A percentile compares a stretch with the other conserved stretches of the same genome.
Evolutionary conservation across 2,329 filamentous ascomycete genomes (phyloP).

Genomic region (Tothia fuscella): DNA sequence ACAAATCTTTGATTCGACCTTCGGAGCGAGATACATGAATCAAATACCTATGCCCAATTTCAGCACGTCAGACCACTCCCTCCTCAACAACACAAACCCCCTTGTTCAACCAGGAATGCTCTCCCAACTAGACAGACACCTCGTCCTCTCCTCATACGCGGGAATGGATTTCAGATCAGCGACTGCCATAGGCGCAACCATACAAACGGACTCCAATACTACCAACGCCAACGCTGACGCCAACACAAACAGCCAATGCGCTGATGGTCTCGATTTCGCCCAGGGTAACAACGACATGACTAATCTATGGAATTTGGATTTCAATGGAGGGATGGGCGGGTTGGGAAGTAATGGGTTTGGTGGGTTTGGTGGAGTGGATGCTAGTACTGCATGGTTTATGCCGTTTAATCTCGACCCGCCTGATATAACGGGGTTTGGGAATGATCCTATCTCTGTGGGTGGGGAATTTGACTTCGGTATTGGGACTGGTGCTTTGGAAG

Average conservation of each 20-base stretch:
- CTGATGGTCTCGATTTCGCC: not conserved
- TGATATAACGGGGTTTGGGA: slow-evolving; percentile 36
- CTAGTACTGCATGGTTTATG: slow-evolving; percentile 71
- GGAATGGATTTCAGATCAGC: slow-evolving; percentile 35
- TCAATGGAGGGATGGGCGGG: too few species aligned
- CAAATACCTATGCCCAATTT: not conserved
- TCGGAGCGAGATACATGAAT: slow-evolving; percentile 8
- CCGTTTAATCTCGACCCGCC: slow-evolving; percentile 84
- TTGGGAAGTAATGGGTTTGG: not conserved
- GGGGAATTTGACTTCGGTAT: not conserved
- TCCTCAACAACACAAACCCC: slow-evolving; percentile 8
- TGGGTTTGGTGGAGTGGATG: slow-evolving; percentile 22
- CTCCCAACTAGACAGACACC: slow-evolving; percentile 61
- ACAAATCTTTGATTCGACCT: not conserved
- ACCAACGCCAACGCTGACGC: slow-evolving; percentile 13
- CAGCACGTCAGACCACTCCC: not conserved
- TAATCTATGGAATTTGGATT: slow-evolving; percentile 7
- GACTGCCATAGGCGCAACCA: slow-evolving; percentile 17
- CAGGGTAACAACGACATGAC: not conserved
- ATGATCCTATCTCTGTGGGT: not conserved
- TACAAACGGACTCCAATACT: slow-evolving; percentile 1
- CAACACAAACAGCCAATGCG: not conserved
- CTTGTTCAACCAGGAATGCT: slow-evolving; percentile 36
- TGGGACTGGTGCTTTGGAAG: not conserved
- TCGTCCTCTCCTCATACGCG: slow-evolving; percentile 62